Base-by-base conservation (phyloP, 176 grass and related monocot species). In the Typha latifolia region DNA sequence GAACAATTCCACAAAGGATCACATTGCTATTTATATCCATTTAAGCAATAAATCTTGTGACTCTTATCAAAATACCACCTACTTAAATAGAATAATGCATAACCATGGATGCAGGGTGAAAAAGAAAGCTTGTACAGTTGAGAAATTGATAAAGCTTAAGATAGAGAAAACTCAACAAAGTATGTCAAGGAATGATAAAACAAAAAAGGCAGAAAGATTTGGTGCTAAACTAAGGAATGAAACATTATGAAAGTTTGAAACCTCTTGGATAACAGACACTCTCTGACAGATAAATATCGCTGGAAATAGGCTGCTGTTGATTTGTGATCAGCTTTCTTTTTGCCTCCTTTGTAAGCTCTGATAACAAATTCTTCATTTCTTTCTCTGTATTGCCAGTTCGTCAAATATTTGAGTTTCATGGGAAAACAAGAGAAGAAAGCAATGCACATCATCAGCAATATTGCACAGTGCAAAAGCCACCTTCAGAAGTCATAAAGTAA, bases 311-410 rank as follows among this genome's bases (percentile, higher is more conserved):
- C 76, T 24, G 52, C 64, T 69, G 85, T 87, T 75, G 93, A 97
- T 76, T 92, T 97, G 72, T 97, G 93, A 73, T 27, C 66, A 68
- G 81, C 93, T 74, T 92, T 97, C 78, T 92, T 92, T 77, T 82
- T 92, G 48, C 93, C 83, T 7, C 78, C 93, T 76, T 81, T 89
- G 55, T 92, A 97, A 56, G 93, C 88, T 87, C 93, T 86, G 79
- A 86, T 78, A 68, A 97, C 89, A 83, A 97, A 97, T 68, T 92
- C 93, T 90, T 97, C 93, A 27, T 62, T 97, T 84, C 93, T 92
- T 80, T 97, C 88, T 61, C 93, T 92, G 78, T 31, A 82, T 71
- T 11, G 76, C 53, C 21, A 67, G 63, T 37, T 67, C 77, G 53
- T 49, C 69, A 80, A 63, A 77, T 69, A 83, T 67, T 53, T 77